Base-by-base conservation (phyloP, 768 basidiomycete genomes). In the Suillus ampliporus region DNA sequence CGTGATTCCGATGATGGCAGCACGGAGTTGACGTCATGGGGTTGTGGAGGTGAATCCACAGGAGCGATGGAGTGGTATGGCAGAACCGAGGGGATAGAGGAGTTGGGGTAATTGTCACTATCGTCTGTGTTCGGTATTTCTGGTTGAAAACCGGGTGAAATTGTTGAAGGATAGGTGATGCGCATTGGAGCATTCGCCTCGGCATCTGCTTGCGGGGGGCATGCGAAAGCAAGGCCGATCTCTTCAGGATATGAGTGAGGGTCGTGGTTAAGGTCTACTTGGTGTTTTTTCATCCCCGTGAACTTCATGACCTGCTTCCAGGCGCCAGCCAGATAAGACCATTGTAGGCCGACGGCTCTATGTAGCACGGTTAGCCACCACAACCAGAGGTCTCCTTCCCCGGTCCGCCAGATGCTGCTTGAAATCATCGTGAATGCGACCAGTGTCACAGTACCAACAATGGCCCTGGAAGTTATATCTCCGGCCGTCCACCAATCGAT, bases 401-500 rank as follows among this genome's bases (percentile, higher is more conserved):
- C 62, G 44, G 68, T 61, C 17, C 56, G 68, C 70, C 77, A 78
- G 40, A 84, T 77, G 61, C 81, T 81, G 80, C 83, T 86, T 4
- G 72, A 46, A 40, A 83, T 76, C 47, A 84, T 72, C 9, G 74
- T 44, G 4, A 68, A 65, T 11, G 77, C 68, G 1, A 69, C 51
- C 10, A 68, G 31, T 69, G 75, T 79, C 10, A 74, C 63, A 3
- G 60, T 59, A 8, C 76, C 81, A 1, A 79, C 73, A 3, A 77
- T 51, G 9, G 65, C 59, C 28, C 68, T 77, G 5, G 61, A 63
- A 8, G 6, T 13, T 5, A 4, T 51, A 14, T 65, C 10, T 9
- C 43, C 54, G 26, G 65, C 43, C 58, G 58, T 58, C 26, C 57
- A 70, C 72, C 74, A 76, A 60, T 77, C 69, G 0, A 63, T 53